Evolutionary conservation across 2,329 filamentous ascomycete genomes (phyloP), one percentile per base, ranked within the genome.

Genomic region (Cordyceps cateniannulata): DNA sequence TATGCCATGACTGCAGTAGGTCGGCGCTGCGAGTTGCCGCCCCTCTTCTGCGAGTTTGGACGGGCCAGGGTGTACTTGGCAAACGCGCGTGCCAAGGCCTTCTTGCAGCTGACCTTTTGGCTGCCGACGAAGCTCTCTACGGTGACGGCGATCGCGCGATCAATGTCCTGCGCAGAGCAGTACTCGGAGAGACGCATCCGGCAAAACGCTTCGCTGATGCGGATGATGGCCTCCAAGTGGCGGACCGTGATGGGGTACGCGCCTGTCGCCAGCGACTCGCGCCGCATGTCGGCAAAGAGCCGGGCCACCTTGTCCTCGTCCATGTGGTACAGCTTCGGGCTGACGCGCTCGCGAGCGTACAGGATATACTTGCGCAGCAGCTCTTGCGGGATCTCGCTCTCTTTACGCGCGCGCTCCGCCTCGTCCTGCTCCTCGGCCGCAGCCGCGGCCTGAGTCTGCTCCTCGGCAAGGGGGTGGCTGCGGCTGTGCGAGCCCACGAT

Each of bases 111-210:
- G 69, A 98, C 86, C 79, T 99, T 99, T 74, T 99, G 95, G 68
- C 90, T 96, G 63, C 90, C 91, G 48, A 99, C 91, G 70, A 99
- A 99, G 60, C 90, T 96, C 66, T 98, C 93, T 2, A 99, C 91
- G 0, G 95, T 96, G 7, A 99, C 95, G 16, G 93, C 91, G 70
- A 99, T 99, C 62, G 95, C 95, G 48, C 95, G 91, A 75, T 99
- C 95, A 68, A 99, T 96, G 71, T 99, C 95, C 62, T 89, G 85
- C 1, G 89, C 78, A 6, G 89, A 88, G 75, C 93, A 96, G 79
- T 96, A 98, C 66, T 99, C 95, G 0, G 90, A 95, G n/a, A 99
- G 81, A 16, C 95, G 89, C 95, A 99, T 99, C 70, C 96, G 93
- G 75, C 90, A 96, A 77, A 99, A 99, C 0, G 93, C 79, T 74